Evolutionary conservation across 2,329 filamentous ascomycete genomes (phyloP), one percentile per base, ranked within the genome.

Genomic region (Neofusicoccum ribis): DNA sequence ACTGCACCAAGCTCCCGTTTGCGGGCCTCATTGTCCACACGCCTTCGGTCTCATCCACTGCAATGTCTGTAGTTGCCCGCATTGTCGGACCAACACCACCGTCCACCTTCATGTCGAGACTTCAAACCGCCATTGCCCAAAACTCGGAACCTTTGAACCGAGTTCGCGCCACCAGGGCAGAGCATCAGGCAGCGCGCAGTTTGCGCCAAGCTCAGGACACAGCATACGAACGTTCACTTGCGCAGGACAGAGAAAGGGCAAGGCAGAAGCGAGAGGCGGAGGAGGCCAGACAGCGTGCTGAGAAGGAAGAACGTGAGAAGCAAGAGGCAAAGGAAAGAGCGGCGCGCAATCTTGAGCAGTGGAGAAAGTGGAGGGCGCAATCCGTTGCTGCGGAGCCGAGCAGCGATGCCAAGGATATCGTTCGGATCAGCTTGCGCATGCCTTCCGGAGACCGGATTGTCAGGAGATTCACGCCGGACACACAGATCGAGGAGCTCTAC

Each of bases 1-100:
- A 89, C 70, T 95, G 91, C 77, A 96, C 92, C 66, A 96, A 96
- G 74, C 97, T 95, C 72, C 95, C 95, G 9, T 98, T 96, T 75
- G 89, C 91, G 0, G 92, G 90, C 14, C 79, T 97, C 3, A 89
- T 97, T 34, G 93, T 92, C 65, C 89, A 97, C 69, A 97, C 93
- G 0, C 93, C 93, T 0, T 89, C 90, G 69, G 88, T 94, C 67
- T 91, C 91, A 1, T 89, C 89, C 68, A 92, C 92, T 1, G 88
- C 92, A 15, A 98, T 99, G 94, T 93, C 92, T 43, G 91, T 96
- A 15, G 86, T 97, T 64, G 89, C 92, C 70, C 88, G 93, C 34
- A 84, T 96, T 6, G 84, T 86, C 0, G 94, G 95, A 0, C 87
- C 89, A 1, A 88, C 90, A 61, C 83, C 91, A 0, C 80, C 92